phyloP scores from a whole-genome alignment of 805 yeast species.

The Alloascoidea hylecoeti region DNA sequence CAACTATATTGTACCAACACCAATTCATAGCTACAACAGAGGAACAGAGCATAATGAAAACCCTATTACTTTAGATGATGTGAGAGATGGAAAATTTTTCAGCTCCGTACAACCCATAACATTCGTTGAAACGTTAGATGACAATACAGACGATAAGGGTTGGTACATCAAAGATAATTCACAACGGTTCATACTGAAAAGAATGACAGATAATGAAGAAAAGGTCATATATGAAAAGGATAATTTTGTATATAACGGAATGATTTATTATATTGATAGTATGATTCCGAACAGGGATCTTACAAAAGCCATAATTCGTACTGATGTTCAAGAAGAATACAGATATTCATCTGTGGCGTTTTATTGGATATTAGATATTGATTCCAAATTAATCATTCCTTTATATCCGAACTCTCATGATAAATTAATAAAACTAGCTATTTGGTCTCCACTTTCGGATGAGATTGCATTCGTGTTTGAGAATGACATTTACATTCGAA shows the following conservation, averaged over 20 bases:
- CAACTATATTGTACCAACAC: too few relatives aligned
- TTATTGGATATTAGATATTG: conserved; percentile 40
- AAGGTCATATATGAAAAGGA: conserved; percentile 1
- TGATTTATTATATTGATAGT: conserved; percentile 22
- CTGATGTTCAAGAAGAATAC: conserved; percentile 30
- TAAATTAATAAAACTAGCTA: conserved; percentile 33
- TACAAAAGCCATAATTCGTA: conserved; percentile 29
- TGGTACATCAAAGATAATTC: too few relatives aligned
- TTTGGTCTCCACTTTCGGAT: conserved; percentile 64
- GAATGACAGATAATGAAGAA: neutral
- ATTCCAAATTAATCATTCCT: conserved; percentile 8
- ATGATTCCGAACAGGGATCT: conserved; percentile 26
- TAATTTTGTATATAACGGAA: conserved; percentile 25
- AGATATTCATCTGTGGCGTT: conserved; percentile 42
- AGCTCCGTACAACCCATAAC: too few relatives aligned
- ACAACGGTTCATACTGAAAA: neutral
- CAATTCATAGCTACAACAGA: too few relatives aligned
- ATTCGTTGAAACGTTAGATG: too few relatives aligned
- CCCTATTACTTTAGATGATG: too few relatives aligned
- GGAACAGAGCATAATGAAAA: too few relatives aligned
- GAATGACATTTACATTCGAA: conserved; percentile 52
- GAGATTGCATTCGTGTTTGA: conserved; percentile 52
- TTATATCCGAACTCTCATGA: conserved; percentile 12
- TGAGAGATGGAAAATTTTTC: too few relatives aligned
- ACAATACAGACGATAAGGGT: too few relatives aligned